Evolutionary conservation across 2,329 filamentous ascomycete species (phyloP).

Genomic region (Pseudogymnoascus pannorum): DNA sequence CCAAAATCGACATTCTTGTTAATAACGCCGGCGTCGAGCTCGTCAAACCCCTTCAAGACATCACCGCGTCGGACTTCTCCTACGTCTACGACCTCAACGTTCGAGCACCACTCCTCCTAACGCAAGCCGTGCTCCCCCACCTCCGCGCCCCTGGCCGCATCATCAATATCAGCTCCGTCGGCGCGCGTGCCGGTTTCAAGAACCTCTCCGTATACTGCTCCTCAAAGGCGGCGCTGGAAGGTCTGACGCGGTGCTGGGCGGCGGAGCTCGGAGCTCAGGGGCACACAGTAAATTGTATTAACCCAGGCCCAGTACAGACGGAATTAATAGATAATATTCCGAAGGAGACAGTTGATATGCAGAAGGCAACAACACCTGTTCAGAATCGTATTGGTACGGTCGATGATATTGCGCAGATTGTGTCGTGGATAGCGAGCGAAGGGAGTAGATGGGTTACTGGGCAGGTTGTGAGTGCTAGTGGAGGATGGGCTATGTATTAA

Average conservation of each 20-base stretch:
- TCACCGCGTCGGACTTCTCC: slow-evolving; percentile 44
- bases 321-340: background rate
- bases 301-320: slow-evolving; percentile 16
- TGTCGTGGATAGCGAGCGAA: slow-evolving; percentile 5
- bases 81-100: slow-evolving; percentile 51
- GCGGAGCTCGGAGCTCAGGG: slow-evolving; percentile 18
- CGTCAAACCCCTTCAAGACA: slow-evolving; percentile 29
- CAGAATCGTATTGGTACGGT: slow-evolving; percentile 7
- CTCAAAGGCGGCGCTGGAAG: slow-evolving; percentile 54
- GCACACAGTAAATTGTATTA: slow-evolving; percentile 16
- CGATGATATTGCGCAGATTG: slow-evolving; percentile 10
- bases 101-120: slow-evolving; percentile 45
- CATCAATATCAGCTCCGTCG: slow-evolving; percentile 53
- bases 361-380: background rate
- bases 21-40: slow-evolving; percentile 20
- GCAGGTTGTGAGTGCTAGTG: slow-evolving; percentile 13
- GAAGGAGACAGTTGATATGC: background rate
- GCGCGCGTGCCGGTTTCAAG: slow-evolving; percentile 39
- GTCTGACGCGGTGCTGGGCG: slow-evolving; percentile 51
- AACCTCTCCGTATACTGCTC: slow-evolving; percentile 44
- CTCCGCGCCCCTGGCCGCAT: slow-evolving; percentile 42
- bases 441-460: slow-evolving; percentile 16
- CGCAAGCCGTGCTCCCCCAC: slow-evolving; percentile 45
- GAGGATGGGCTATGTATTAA: slow-evolving; percentile 1
- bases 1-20: slow-evolving; percentile 25